Base-by-base conservation (phyloP, 2,329 filamentous ascomycete genomes). In the Aspergillus japonicus region DNA sequence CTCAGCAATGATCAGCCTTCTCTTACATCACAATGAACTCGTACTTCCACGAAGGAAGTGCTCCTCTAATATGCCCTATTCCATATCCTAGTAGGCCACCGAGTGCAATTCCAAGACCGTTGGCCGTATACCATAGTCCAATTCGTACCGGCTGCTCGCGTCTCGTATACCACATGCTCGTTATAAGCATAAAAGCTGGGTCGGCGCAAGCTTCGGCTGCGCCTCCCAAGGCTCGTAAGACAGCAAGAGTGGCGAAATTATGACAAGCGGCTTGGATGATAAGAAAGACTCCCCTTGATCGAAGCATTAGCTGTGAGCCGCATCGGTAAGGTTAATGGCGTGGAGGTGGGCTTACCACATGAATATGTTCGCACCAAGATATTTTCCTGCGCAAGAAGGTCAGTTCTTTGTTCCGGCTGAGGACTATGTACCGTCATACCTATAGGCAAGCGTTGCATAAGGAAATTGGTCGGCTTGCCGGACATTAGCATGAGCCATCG, bases 111-210 rank as follows among this genome's bases (percentile, higher is more conserved):
- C 83, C 85, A 7, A 86, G 69, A 0, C 85, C 85, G 51, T 86
- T 86, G 31, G 83, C 84, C 0, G 81, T 80, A 67, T 84, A 87
- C 84, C 84, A 87, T 0, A 83, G 73, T 1, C 83, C 83, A 53
- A 87, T 85, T 0, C 86, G 78, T 2, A 84, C 77, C 0, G 87
- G 85, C 65, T 89, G 87, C 66, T 89, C 84, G 3, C 80, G 77
- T 10, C 85, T 78, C 1, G 85, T 87, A 65, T 87, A 85, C 82
- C 85, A 89, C 85, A 88, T 88, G 4, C 81, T 81, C 0, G 86
- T 88, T 39, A 89, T 85, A 1, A 89, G 72, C 78, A 89, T 86
- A 61, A 88, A 86, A 0, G 80, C 81, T 1, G 86, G 86, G 65
- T 86, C 84, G 2, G 82, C 76, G 56, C 81, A 82, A 0, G 85